These are phyloP conservation scores for Solanum chiquidenum DNA, from an alignment of 257 asterid genomes.

Conservation along the genomic window DNA sequence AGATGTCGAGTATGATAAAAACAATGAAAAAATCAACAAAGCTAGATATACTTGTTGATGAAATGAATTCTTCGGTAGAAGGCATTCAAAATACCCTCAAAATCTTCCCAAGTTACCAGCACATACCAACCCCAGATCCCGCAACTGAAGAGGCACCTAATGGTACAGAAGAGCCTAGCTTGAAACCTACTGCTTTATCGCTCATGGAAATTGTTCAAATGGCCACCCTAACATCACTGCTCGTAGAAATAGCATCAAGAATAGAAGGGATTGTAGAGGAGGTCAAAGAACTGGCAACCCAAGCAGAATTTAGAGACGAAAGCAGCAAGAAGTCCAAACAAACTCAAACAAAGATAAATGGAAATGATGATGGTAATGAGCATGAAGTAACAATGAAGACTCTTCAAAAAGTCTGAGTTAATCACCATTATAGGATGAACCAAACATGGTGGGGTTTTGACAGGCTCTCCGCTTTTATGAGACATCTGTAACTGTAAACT, in stretches of 20 bases:
- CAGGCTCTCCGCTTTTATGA: not conserved
- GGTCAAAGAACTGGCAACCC: constrained; percentile 36
- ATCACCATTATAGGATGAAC: not conserved
- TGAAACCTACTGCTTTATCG: constrained; percentile 4
- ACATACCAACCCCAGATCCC: constrained; percentile 7
- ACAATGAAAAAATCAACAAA: constrained; percentile 46
- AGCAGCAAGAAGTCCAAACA: constrained; percentile 20
- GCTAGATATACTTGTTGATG: constrained; percentile 31
- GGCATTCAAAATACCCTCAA: constrained; percentile 43
- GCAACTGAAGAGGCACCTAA: not conserved
- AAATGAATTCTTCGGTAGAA: constrained; percentile 45
- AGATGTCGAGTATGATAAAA: constrained; percentile 27
- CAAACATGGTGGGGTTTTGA: not conserved
- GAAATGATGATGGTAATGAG: constrained; percentile 11
- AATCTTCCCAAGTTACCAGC: constrained; percentile 23
- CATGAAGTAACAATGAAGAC: constrained; percentile 23
- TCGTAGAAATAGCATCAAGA: constrained; percentile 59
- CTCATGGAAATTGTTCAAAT: constrained; percentile 48
- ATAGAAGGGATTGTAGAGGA: constrained; percentile 34
- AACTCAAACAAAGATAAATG: constrained; percentile 5
- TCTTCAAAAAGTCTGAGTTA: constrained; percentile 31
- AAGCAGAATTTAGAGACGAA: constrained; percentile 41
- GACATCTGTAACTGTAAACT: constrained; percentile 9
- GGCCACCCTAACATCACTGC: constrained; percentile 41
- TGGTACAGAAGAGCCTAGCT: constrained; percentile 3